Base-by-base conservation (phyloP, 192 early-diverging fungal genomes). In the Neocallimastix lanati region DNA sequence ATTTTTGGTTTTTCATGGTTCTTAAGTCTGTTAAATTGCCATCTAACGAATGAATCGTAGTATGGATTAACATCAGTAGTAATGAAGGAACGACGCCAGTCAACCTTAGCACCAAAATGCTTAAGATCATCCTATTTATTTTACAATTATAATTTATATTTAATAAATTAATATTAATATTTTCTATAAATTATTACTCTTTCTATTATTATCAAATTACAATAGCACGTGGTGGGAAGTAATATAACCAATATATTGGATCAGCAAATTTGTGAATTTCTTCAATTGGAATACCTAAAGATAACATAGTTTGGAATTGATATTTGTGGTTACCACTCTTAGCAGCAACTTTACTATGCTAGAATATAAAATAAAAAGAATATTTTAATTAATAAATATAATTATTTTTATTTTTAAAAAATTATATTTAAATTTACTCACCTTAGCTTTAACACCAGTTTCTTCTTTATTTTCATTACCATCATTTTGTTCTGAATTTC, bases 51-150 rank as follows among this genome's bases (percentile, higher is more conserved):
- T 21, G 94, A 93, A 85, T 99, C 97, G 84, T 97, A 99, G 89
- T 94, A 99, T 40, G 96, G 96, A 83, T 99, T 99, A 81, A 91
- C 89, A 81, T 98, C 96, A 30, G 97, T 99, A 80, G 97, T 99
- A 83, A 99, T 91, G 87, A 99, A 99, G 13, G 93, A 92, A 78
- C 97, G 91, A 80, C 97, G 92, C 95, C 94, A 96, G 88, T 99
- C 97, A 77, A 97, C 89, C 15, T 88, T 85, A 1, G 84, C 29
- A 33, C 88, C 88, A 29, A 89, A 80, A 4, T 58, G 3, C 84
- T 93, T 94, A 84, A 86, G 88, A 35, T 91, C 93, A 84, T 67
- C 50, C 50, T 67, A 67, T 67, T 33, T 6, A 6, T 33, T 6
- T 11, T 37, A 37, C 13, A 13, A 13, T 13, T 13, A 13, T 37